Evolutionary conservation across 805 yeast genomes (phyloP).

Genomic region (Metschnikowia koreensis): DNA sequence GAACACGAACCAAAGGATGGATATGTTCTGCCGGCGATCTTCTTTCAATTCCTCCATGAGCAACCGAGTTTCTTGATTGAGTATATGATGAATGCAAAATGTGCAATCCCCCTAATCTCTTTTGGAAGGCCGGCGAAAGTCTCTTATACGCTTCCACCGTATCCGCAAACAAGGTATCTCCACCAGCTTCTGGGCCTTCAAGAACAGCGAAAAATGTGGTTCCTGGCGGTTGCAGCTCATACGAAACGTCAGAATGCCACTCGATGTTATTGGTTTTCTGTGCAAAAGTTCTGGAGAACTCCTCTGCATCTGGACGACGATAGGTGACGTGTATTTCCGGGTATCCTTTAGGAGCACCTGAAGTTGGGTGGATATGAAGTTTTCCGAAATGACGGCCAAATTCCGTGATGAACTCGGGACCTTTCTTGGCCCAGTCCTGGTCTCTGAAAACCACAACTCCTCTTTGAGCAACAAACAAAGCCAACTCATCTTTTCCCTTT

Average conservation of each 20-base stretch:
- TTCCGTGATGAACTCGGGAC: slow-evolving; percentile 30
- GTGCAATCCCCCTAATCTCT: slow-evolving; percentile 31
- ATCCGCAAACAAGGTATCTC: slow-evolving; percentile 39
- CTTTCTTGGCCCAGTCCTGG: slow-evolving; percentile 27
- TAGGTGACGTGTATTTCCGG: slow-evolving; percentile 38
- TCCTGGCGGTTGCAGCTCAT: slow-evolving; percentile 37
- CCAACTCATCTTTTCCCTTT: slow-evolving; percentile 33
- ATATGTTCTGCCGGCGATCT: slow-evolving; percentile 33
- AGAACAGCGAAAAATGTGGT: slow-evolving; percentile 34
- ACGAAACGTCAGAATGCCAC: slow-evolving; percentile 39
- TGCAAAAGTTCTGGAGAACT: slow-evolving; percentile 27
- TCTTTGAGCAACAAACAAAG: slow-evolving; percentile 31
- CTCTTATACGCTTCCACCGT: slow-evolving; percentile 39
- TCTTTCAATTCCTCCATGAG: slow-evolving; percentile 33
- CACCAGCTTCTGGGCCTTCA: slow-evolving; percentile 40
- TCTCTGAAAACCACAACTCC: slow-evolving; percentile 35
- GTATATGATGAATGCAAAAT: slow-evolving; percentile 34
- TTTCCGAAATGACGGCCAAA: slow-evolving; percentile 36
- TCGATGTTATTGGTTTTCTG: slow-evolving; percentile 30
- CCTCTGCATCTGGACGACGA: slow-evolving; percentile 30
- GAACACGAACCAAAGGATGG: slow-evolving; percentile 36
- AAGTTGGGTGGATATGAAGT: slow-evolving; percentile 47
- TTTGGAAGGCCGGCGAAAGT: slow-evolving; percentile 35
- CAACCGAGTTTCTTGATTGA: slow-evolving; percentile 29
- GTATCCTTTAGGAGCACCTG: slow-evolving; percentile 31